Percentiles rank a stretch among this genome's conserved stretches.
Evolutionary conservation across 1,284 basidiomycete species (phyloP).

Genomic region (Paramarasmius palmivorus): DNA sequence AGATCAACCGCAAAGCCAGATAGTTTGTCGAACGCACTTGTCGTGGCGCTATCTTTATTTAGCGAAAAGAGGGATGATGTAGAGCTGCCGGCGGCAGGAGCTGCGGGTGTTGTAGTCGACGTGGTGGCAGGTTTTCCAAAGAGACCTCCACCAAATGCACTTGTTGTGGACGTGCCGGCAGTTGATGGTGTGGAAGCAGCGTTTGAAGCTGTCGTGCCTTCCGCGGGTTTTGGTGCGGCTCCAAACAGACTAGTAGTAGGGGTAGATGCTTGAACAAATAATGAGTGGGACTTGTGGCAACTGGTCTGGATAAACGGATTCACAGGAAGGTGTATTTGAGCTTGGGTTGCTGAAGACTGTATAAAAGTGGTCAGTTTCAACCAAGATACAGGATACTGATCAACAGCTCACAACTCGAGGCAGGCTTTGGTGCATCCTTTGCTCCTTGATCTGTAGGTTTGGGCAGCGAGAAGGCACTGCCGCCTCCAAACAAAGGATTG

Average conservation of each 20-base stretch:
- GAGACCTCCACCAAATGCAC: background rate
- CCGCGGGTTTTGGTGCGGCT: slow-evolving; percentile 4
- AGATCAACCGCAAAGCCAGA: background rate
- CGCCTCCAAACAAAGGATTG: slow-evolving; percentile 27
- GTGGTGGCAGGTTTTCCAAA: slow-evolving; percentile 15
- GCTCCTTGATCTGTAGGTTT: slow-evolving; percentile 32
- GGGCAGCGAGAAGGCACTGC: slow-evolving; percentile 23
- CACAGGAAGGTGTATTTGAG: slow-evolving; percentile 9
- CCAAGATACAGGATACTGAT: background rate
- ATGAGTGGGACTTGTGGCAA: background rate
- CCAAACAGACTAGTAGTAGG: slow-evolving; percentile 10
- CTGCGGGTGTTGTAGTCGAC: slow-evolving; percentile 15
- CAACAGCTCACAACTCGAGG: slow-evolving; percentile 14
- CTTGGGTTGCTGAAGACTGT: slow-evolving; percentile 31
- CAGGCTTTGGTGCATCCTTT: slow-evolving; percentile 27
- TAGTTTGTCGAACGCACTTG: background rate
- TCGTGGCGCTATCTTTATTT: slow-evolving; percentile 16
- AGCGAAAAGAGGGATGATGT: slow-evolving; percentile 19
- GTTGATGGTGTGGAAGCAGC: slow-evolving; percentile 5
- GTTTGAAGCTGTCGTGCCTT: background rate
- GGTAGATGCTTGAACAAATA: slow-evolving; percentile 11
- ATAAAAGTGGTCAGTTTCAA: slow-evolving; percentile 3
- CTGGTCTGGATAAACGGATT: background rate
- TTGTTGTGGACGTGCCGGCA: background rate
- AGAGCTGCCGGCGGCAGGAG: slow-evolving; percentile 7